Percentiles rank a stretch among this genome's conserved stretches.
phyloP scores from a whole-genome alignment of 2,329 filamentous ascomycete species.

The Cladobotryum protrusum region DNA sequence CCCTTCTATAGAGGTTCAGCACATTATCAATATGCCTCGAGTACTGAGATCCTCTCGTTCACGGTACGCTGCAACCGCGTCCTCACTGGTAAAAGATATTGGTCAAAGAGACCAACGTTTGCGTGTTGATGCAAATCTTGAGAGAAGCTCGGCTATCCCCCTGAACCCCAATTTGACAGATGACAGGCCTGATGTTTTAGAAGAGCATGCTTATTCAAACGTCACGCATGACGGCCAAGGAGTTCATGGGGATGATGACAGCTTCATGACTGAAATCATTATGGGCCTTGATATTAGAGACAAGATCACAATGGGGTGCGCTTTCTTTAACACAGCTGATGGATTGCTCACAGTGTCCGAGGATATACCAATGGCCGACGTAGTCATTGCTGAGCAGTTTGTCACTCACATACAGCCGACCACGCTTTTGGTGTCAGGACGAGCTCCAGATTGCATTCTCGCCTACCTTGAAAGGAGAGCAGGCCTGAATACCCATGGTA shows the following conservation, averaged over 20 bases:
- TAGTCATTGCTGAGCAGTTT: conserved; percentile 61
- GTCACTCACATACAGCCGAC: conserved; percentile 50
- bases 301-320: conserved; percentile 70
- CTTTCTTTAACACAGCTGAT: conserved; percentile 69
- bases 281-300: conserved; percentile 74
- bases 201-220: background rate
- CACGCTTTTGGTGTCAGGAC: conserved; percentile 45
- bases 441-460: conserved; percentile 36
- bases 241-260: background rate
- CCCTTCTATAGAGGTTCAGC: no score
- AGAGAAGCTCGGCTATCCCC: background rate
- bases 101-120: background rate
- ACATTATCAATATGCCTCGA: background rate
- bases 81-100: background rate
- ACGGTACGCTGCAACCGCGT: background rate
- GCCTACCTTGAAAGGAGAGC: conserved; percentile 22
- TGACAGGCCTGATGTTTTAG: background rate
- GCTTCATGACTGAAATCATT: conserved; percentile 51
- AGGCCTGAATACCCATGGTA: background rate
- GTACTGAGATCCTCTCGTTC: background rate
- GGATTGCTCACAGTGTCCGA: conserved; percentile 70
- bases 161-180: no score
- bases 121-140: background rate
- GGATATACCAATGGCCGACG: conserved; percentile 63
- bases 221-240: background rate